Conservation (phyloP, 805 yeast species). For the Wickerhamiella vanderwaltii region DNA sequence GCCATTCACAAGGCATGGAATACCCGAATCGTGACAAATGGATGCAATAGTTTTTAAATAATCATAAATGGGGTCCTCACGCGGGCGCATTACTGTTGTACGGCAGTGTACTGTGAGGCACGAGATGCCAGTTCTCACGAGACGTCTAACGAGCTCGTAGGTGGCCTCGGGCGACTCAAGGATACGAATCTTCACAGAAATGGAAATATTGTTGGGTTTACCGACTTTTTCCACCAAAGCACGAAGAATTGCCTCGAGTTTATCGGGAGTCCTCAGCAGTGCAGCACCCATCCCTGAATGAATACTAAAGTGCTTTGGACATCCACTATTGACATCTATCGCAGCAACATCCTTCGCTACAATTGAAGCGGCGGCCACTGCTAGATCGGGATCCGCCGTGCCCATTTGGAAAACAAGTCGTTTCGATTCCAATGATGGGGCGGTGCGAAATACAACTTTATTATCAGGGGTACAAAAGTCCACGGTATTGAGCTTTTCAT, state of each 20-base stretch:
- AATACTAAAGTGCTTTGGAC: constrained; percentile 90
- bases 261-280: constrained; percentile 66
- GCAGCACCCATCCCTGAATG: constrained; percentile 99
- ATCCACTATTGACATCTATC: constrained; percentile 89
- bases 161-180: constrained; percentile 54
- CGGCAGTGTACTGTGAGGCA: constrained; percentile 89
- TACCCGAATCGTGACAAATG: constrained; percentile 48
- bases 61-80: constrained; percentile 68
- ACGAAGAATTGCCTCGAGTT: constrained; percentile 53
- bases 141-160: constrained; percentile 40
- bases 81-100: constrained; percentile 68
- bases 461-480: constrained; percentile 31
- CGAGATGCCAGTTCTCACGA: constrained; percentile 67
- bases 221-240: constrained; percentile 73
- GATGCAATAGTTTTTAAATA: constrained; percentile 50
- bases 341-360: constrained; percentile 84
- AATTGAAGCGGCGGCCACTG: constrained; percentile 74
- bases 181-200: constrained; percentile 81
- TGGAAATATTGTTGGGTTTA: constrained; percentile 58
- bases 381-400: constrained; percentile 67
- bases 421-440: constrained; percentile 46
- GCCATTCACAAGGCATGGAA: constrained; percentile 76
- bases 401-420: constrained; percentile 83
- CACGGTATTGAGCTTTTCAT: constrained; percentile 29
- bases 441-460: constrained; percentile 60